Evolutionary conservation across 2,329 filamentous ascomycete species (phyloP), one percentile per base, ranked within the genome.

Genomic region (Colletotrichum truncatum): DNA sequence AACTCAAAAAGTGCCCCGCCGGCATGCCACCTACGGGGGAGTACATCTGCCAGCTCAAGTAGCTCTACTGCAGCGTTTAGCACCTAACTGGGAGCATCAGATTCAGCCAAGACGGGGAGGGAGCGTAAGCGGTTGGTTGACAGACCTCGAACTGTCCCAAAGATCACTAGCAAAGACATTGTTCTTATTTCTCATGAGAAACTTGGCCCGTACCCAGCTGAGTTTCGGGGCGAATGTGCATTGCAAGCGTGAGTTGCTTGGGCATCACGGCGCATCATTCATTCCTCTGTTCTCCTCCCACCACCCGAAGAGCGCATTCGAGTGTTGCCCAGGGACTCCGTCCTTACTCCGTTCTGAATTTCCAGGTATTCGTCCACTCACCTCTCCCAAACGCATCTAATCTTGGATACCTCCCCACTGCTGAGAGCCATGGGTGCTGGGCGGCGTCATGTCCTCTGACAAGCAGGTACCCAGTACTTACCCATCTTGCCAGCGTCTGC

Each of bases 1-100:
- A 62, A 56, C 43, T 65, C 49, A 65, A 54, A 61, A 64, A 46
- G 46, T 48, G 41, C 18, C 36, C 41, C 21, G 23, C 18, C 6
- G 14, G 12, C 4, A 16, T 21, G 12, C 6, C n/a, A 7, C 21
- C 4, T 34, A 55, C 38, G 12, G 3, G 16, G 10, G 10, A 11
- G 16, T 61, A 56, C 58, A 43, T 25, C 18, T 26, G 34, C 8
- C n/a, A 21, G 6, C 23, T 23, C 32, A 16, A 3, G 21, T 18
- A 23, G 38, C 34, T 34, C 23, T 8, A 25, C 43, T 25, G 14
- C 39, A 21, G 43, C 21, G 46, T 32, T 12, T 49, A 23, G 9
- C 10, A 28, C 16, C 25, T 18, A 30, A 32, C 46, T 10, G 39
- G 14, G n/a, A 34, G 46, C 16, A 41, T 54, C 41, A 54, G 51